Conservation (phyloP, 2,329 filamentous ascomycete genomes). For the Fonsecaea pedrosoi region DNA sequence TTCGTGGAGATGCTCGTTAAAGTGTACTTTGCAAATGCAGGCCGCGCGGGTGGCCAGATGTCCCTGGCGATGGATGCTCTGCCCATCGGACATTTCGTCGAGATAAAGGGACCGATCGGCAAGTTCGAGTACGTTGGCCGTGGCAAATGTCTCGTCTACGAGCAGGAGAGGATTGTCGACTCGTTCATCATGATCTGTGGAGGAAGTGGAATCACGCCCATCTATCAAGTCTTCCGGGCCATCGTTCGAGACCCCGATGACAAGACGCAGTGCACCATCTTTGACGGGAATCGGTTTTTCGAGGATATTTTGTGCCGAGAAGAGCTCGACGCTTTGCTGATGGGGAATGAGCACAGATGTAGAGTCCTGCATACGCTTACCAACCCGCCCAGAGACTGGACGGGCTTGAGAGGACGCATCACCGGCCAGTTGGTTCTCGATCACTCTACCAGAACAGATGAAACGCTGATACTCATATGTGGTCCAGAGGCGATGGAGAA, state of each 20-base stretch:
- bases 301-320: constrained; percentile 81
- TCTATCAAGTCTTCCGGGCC: constrained; percentile 80
- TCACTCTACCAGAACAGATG: constrained; percentile 59
- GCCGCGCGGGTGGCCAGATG: constrained; percentile 75
- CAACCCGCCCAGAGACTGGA: constrained; percentile 68
- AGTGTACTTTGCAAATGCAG: constrained; percentile 71
- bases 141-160: constrained; percentile 68
- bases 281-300: constrained; percentile 78
- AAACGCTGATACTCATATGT: constrained; percentile 74
- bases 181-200: constrained; percentile 86
- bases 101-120: constrained; percentile 88
- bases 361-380: constrained; percentile 74
- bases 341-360: constrained; percentile 62
- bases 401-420: constrained; percentile 71
- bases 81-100: constrained; percentile 73
- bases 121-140: constrained; percentile 79
- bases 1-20: constrained; percentile 80
- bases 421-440: constrained; percentile 66
- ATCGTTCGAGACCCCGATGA: constrained; percentile 71
- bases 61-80: constrained; percentile 77
- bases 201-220: constrained; percentile 90
- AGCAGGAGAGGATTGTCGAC: constrained; percentile 62
- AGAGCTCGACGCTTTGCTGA: constrained; percentile 71
- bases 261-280: constrained; percentile 70
- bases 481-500: constrained; percentile 79